Evolutionary conservation across 495 filamentous ascomycete species (phyloP), one percentile per base, ranked within the genome.

Genomic region (Podospora sp.): DNA sequence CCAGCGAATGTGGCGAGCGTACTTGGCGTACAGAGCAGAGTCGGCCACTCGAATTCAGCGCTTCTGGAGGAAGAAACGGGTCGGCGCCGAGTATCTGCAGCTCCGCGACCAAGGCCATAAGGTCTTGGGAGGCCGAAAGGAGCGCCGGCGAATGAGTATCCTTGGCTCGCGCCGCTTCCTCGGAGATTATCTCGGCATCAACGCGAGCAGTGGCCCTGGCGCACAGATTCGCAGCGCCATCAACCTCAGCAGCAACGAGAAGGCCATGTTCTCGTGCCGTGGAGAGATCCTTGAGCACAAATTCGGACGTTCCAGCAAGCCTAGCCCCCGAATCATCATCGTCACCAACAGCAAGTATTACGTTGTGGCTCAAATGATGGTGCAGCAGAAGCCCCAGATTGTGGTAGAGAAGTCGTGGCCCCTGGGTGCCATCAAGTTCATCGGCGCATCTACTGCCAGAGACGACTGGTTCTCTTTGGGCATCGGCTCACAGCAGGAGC

Each of bases 401-500:
- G 82, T 88, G 0, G 83, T 92, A 0, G 96, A 99, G 76, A 86
- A 90, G 49, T 89, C 89, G 8, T 87, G 97, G 55, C 87, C 93
- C 0, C 70, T 98, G 25, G 92, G 93, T 21, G 87, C 92, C 22
- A 92, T 99, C 78, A 96, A 94, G 75, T 91, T 88, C 70, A 83
- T 97, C 68, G 86, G 92, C 71, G 81, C 87, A 11, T 95, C 93
- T 2, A 92, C 84, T 35, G 78, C 90, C 61, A 91, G 90, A 68
- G 96, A 99, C 70, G 96, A 98, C 78, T 99, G 96, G 96, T 97
- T 98, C 74, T 91, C 94, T 0, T 77, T 99, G 58, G 90, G 94
- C 4, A 85, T 96, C 51, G 94, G 94, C 36, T 94, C 92, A 16
- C 88, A 86, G 16, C 91, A 97, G 73, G 95, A 97, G 74, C 84